These are phyloP conservation scores for Ogataea corticis DNA, from an alignment of 805 yeast genomes.

Conservation along the genomic window DNA sequence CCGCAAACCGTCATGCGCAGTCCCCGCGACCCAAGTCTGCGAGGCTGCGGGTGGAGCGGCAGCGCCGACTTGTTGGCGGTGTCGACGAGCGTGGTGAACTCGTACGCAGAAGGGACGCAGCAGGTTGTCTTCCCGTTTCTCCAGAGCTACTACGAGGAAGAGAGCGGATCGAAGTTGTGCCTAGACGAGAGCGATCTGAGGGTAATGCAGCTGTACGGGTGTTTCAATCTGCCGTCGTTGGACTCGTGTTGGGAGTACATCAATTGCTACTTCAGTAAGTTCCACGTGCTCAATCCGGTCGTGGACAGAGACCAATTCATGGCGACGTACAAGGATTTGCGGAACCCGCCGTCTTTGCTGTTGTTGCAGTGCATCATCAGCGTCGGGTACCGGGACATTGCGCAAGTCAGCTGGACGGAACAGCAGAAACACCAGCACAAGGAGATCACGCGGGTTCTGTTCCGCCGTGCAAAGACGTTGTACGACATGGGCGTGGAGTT, in stretches of 20 bases:
- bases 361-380: conserved; percentile 61
- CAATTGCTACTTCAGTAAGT: conserved; percentile 55
- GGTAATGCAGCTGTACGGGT: conserved; percentile 63
- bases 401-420: conserved; percentile 54
- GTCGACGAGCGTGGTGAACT: too few species aligned
- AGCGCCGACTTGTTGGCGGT: too few species aligned
- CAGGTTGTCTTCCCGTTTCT: too few species aligned
- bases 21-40: not conserved
- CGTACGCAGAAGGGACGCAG: too few species aligned
- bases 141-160: not conserved
- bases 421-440: conserved; percentile 47
- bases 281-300: conserved; percentile 68
- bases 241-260: conserved; percentile 60
- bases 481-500: conserved; percentile 66
- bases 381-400: conserved; percentile 61
- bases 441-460: conserved; percentile 27
- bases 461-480: conserved; percentile 54
- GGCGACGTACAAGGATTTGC: conserved; percentile 51
- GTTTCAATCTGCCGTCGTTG: conserved; percentile 60
- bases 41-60: too few species aligned
- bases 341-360: conserved; percentile 58
- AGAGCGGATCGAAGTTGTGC: not conserved
- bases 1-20: too few species aligned
- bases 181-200: conserved; percentile 50
- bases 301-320: conserved; percentile 61